Evolutionary conservation across 1,139 yeast genomes (phyloP), one percentile per base, ranked within the genome.

Genomic region (Diutina pseudorugosa): DNA sequence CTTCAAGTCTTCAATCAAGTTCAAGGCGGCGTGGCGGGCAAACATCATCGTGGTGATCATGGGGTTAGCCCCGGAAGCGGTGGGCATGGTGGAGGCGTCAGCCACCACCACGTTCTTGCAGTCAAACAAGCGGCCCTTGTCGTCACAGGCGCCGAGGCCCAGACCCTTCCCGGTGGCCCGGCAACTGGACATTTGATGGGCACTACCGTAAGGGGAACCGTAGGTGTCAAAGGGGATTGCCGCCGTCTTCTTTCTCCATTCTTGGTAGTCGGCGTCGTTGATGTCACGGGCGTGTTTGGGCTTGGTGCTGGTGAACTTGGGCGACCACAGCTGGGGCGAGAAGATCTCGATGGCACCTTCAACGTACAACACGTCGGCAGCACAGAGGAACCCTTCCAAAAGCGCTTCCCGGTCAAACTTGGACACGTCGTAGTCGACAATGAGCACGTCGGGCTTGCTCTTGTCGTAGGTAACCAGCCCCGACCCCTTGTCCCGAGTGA

Each of bases 11-110:
- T 70, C 61, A 27, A 62, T 65, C 51, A 74, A 61, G 14, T 65
- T 72, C 48, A 66, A 61, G 0, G 73, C 67, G 51, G 72, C 62
- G 51, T 69, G 65, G 54, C 76, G 65, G 2, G 77, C 69, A 54
- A 72, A 53, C 1, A 77, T 61, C 75, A 74, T 69, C 12, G 73
- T 70, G 4, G 73, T 55, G 33, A 74, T 63, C 78, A 73, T 74
- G n/a, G 78, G 85, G 58, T 80, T 80, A 41, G 75, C 82, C 8
- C 85, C 85, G 54, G 79, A 72, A 0, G 84, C 84, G 5, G 81
- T 69, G 6, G 85, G 85, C 67, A 80, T 65, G 9, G 71, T 73
- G 60, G 82, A 76, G 4, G 82, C 75, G 62, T 80, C 85, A 2
- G 82, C 82, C 33, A 80, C 76, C 58, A 71, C 77, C 47, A 80